phyloP scores from a whole-genome alignment of 2,329 filamentous ascomycete genomes.

The Pseudopithomyces maydicus region DNA sequence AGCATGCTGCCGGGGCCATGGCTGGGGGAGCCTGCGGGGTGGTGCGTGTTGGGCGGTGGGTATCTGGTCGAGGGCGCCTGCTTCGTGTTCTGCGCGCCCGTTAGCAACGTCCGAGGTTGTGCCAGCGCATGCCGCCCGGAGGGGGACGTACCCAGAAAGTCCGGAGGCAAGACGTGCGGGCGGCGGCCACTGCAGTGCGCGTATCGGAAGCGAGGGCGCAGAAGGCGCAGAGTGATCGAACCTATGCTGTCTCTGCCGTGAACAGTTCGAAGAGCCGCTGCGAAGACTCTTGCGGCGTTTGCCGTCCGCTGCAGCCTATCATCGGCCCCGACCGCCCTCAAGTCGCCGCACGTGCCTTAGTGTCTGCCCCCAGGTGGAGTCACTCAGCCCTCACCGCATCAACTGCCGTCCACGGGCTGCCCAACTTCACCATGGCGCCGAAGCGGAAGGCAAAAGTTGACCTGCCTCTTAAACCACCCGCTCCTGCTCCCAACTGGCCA shows the following conservation, averaged over 20 bases:
- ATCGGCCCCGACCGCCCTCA: neutral
- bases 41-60: neutral
- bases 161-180: neutral
- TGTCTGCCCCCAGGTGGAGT: neutral
- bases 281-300: constrained; percentile 21
- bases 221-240: too few species aligned
- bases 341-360: constrained; percentile 16
- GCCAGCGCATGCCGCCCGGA: neutral
- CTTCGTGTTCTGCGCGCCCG: constrained; percentile 21
- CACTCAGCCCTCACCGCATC: too few species aligned
- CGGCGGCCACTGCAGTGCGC: neutral
- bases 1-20: constrained; percentile 40
- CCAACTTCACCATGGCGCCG: neutral
- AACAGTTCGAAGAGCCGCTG: neutral
- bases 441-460: constrained; percentile 24
- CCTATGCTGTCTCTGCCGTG: neutral
- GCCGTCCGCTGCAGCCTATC: constrained; percentile 5
- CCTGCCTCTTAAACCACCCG: constrained; percentile 10
- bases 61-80: neutral
- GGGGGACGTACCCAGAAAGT: constrained; percentile 1
- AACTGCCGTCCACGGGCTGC: neutral
- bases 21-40: constrained; percentile 16
- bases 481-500: constrained; percentile 70
- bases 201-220: neutral
- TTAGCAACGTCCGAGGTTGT: constrained; percentile 18